phyloP scores from a whole-genome alignment of 192 early-diverging fungal genomes.

The Dissophora globulifera region DNA sequence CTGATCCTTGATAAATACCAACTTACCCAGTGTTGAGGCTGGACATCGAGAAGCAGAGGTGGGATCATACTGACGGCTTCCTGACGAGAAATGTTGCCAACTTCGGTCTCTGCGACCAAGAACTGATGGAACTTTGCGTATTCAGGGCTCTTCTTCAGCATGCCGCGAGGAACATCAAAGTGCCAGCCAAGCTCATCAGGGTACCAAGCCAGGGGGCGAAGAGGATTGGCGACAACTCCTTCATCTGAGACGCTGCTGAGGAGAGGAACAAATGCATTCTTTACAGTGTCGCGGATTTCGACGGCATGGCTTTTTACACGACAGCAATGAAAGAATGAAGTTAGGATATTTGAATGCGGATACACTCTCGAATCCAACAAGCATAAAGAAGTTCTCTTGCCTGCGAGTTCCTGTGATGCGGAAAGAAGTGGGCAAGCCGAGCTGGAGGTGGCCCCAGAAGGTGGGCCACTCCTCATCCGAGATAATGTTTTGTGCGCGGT shows the following conservation, averaged over 20 bases:
- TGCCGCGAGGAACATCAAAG: conserved; percentile 77
- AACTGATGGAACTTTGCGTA: conserved; percentile 91
- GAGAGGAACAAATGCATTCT: conserved; percentile 61
- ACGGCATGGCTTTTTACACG: conserved; percentile 62
- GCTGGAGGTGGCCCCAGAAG: conserved; percentile 78
- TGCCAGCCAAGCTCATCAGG: conserved; percentile 94
- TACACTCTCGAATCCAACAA: neutral
- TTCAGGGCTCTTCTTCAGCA: conserved; percentile 80
- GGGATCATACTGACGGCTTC: conserved; percentile 99
- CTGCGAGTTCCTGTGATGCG: conserved; percentile 91
- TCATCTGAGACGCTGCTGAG: conserved; percentile 70
- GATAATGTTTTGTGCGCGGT: conserved; percentile 81
- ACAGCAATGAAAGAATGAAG: neutral
- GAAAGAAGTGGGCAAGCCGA: conserved; percentile 88
- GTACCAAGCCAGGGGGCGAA: conserved; percentile 87
- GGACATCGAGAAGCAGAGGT: conserved; percentile 89
- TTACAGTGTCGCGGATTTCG: conserved; percentile 79
- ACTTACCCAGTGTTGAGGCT: conserved; percentile 83
- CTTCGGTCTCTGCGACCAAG: conserved; percentile 97
- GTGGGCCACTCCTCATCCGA: conserved; percentile 84
- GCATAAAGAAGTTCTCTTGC: conserved; percentile 43
- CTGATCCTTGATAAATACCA: too few species aligned
- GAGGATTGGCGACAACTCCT: conserved; percentile 78
- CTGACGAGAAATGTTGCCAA: conserved; percentile 96
- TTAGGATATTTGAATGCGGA: neutral